Evolutionary conservation across 2,329 filamentous ascomycete species (phyloP), one percentile per base, ranked within the genome.

Genomic region (Diaporthe sp.): DNA sequence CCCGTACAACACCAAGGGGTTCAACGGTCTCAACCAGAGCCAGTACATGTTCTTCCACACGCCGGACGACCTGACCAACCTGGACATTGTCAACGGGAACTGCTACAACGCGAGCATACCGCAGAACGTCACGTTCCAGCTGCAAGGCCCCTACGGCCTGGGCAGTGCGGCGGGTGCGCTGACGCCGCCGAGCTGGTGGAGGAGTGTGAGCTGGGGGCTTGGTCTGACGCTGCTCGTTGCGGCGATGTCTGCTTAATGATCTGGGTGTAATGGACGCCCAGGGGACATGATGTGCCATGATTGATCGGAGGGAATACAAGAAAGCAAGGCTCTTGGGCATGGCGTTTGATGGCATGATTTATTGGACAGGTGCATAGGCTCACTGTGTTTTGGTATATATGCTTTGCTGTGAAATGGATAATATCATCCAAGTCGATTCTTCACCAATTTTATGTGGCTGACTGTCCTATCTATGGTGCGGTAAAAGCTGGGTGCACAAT

Each of bases 41-140:
- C 89, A 86, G 77, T 96, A 95, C 84, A 95, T 96, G 93, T 96
- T 96, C 84, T 96, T 96, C 86, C 85, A 88, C 22, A 88, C 92
- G 25, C 89, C 93, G 1, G 91, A 95, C 81, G 94, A 96, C 78
- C 82, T 96, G 50, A 87, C 79, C 9, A 87, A 87, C 4, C 82
- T 95, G 75, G 92, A 96, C 78, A 91, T 96, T 75, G 87, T 85
- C 3, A 90, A 89, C 58, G 93, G 93, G 1, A 86, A 92, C 74
- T 95, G 94, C 81, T 87, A 90, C 78, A 95, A 95, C 78, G 78
- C 83, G 40, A 88, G 86, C 0, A 88, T 95, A 8, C 82, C 85
- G 50, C 93, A 95, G 82, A 94, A 95, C 76, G 85, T 95, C 55
- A 95, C 93, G 0, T 95, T 94, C 79, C 87, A 87, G 13, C 88